These are phyloP conservation scores for Termitomyces sp. DNA, from an alignment of 1,284 basidiomycete genomes.

Conservation along the genomic window DNA sequence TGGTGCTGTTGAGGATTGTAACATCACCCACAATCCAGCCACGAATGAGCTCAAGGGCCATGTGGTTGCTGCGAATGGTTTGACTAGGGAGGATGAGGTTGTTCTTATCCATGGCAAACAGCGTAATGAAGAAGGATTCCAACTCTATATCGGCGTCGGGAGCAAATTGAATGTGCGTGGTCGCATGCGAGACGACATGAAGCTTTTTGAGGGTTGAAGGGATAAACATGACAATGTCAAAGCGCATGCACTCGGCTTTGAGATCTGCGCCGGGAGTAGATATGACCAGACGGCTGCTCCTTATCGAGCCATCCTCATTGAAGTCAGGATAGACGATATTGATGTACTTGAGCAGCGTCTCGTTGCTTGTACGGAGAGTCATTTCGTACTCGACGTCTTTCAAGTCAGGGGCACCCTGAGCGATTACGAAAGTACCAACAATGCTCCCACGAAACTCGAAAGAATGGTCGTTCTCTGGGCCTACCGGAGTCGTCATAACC, in stretches of 20 bases:
- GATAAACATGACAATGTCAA: conserved; percentile 46
- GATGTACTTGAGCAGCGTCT: conserved; percentile 33
- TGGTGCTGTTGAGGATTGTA: conserved; percentile 36
- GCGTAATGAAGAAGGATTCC: conserved; percentile 39
- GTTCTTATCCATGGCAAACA: conserved; percentile 28
- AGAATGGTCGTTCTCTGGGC: conserved; percentile 32
- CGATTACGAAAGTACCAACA: conserved; percentile 47
- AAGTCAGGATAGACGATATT: conserved; percentile 27
- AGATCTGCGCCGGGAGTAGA: conserved; percentile 27
- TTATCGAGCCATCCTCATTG: conserved; percentile 25
- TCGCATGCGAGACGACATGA: conserved; percentile 34
- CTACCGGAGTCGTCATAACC: conserved; percentile 35
- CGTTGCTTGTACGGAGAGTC: conserved; percentile 38
- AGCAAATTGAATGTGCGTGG: conserved; percentile 47
- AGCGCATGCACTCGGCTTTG: conserved; percentile 42
- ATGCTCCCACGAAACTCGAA: conserved; percentile 43
- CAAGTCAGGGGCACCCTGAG: conserved; percentile 34
- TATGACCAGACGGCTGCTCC: conserved; percentile 34
- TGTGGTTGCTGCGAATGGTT: conserved; percentile 33
- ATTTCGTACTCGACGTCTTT: conserved; percentile 45
- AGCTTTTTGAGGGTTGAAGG: conserved; percentile 45
- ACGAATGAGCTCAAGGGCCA: conserved; percentile 39
- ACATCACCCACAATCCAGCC: conserved; percentile 61
- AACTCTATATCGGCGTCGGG: conserved; percentile 36
- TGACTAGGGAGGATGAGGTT: conserved; percentile 44